Base-by-base conservation (phyloP, 23 red algal genomes). In the Agarophyton chilense region DNA sequence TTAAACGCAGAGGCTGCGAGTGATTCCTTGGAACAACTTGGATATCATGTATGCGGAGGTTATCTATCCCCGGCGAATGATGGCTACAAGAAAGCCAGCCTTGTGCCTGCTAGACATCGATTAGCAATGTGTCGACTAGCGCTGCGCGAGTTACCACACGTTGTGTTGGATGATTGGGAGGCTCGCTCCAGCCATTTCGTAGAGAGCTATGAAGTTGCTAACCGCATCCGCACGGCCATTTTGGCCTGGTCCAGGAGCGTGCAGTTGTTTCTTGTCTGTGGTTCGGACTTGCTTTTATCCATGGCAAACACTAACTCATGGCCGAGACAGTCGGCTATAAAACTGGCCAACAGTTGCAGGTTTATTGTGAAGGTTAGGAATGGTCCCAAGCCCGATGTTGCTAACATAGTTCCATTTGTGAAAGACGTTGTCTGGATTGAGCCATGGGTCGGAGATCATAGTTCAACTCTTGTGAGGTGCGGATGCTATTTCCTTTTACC, bases 401-500 rank as follows among this genome's bases (percentile, higher is more conserved):
- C 40, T 6, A 49, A 74, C 68, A 24, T 46, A 21, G 68, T 74
- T 5, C 68, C 68, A 26, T 73, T 68, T 54, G 6, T 73, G 35
- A 50, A 72, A 35, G 52, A 53, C 26, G 63, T 56, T 11, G 52
- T 38, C 12, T 46, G 71, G 53, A 77, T 89, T 67, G 72, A 77
- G 2, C 53, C 42, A 16, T 77, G 67, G 70, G 85, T 89, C 10
- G 63, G 68, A 29, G 40, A 74, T 31, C 67, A 74, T 28, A 78
- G 71, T 43, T 89, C 85, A 14, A 89, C 70, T 13, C 45, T 78
- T 55, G 85, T 89, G 21, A 89, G 85, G 85, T 89, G 64, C 10
- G 85, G 78, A 17, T 87, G 45, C 60, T 65, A 7, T 18, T 14
- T 1, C 31, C 10, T 13, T 36, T 7, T 17, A 1, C 8, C 4